Percentiles rank a stretch among this genome's conserved stretches.
Evolutionary conservation across 768 basidiomycete genomes (phyloP).

Genomic region (Trametes cubensis): DNA sequence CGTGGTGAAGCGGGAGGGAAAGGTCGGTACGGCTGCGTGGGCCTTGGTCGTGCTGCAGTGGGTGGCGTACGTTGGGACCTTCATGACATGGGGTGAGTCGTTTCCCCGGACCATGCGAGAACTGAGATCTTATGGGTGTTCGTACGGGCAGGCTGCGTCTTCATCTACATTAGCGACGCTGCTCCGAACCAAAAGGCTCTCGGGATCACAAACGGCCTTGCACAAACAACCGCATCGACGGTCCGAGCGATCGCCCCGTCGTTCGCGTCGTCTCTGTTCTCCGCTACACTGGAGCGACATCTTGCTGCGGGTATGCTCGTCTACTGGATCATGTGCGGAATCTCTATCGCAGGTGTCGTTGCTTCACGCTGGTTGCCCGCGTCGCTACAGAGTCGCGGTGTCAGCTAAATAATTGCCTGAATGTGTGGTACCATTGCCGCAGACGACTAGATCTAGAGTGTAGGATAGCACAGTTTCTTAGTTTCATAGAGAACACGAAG

Average conservation of each 20-base stretch:
- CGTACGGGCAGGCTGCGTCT: slow-evolving; percentile 27
- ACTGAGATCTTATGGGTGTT: not conserved
- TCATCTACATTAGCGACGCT: slow-evolving; percentile 35
- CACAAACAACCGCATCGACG: slow-evolving; percentile 51
- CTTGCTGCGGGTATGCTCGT: slow-evolving; percentile 48
- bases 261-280: slow-evolving; percentile 54
- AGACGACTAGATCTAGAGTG: too few species aligned
- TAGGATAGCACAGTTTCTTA: too few species aligned
- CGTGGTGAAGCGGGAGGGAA: slow-evolving; percentile 29
- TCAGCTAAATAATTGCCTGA: too few species aligned
- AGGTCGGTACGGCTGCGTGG: slow-evolving; percentile 34
- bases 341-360: slow-evolving; percentile 21
- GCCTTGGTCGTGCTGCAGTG: slow-evolving; percentile 32
- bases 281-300: slow-evolving; percentile 45
- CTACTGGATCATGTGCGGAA: slow-evolving; percentile 26
- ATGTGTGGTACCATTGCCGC: too few species aligned
- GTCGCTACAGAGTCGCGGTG: slow-evolving; percentile 1
- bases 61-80: slow-evolving; percentile 26
- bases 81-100: slow-evolving; percentile 38
- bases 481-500: too few species aligned
- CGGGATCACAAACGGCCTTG: slow-evolving; percentile 54
- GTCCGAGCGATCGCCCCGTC: slow-evolving; percentile 55
- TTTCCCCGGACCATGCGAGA: not conserved
- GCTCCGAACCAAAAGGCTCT: slow-evolving; percentile 38
- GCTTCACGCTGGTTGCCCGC: slow-evolving; percentile 49